Evolutionary conservation across 306 rosid genomes (phyloP), one percentile per base, ranked within the genome.

Genomic region (Fragaria nilgerrensis): DNA sequence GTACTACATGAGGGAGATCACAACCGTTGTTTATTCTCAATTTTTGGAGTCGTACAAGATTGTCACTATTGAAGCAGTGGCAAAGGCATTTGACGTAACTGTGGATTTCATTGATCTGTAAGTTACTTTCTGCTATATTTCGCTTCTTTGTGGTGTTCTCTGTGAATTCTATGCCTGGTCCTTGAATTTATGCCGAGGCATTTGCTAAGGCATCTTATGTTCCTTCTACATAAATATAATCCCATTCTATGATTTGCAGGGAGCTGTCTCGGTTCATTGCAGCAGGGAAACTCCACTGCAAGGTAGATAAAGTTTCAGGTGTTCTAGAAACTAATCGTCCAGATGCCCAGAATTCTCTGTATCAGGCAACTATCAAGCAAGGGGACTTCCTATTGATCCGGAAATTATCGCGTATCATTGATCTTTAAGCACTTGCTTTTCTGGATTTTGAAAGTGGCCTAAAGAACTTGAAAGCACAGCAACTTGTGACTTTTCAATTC

Each of bases 11-110:
- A 89, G 99, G 87, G 99, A 92, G 84, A 78, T 92, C 79, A 88
- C 97, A 85, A 86, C 88, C 50, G 98, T 92, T 14, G 88, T 96
- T 23, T 96, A 92, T 71, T 92, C 97, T 64, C 98, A 96, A 79
- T 96, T 91, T 84, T 84, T 96, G 90, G 99, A 96, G 82, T 96
- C 99, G 56, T 96, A 96, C 37, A 96, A 92, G 88, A 92, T 97
- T 76, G 99, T 96, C 16, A 92, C 99, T 4, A 91, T 92, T 78
- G 98, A 92, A 72, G 97, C 98, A 45, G 89, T 92, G 99, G 98
- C 99, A 2, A 95, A 83, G 83, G 97, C 97, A n/a, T 95, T 95
- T 86, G 98, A 98, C 16, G 99, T 95, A 12, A 86, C 98, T 0
- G 97, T 92, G 75, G 99, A 95, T 52, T 95, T 95, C 78, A 95